phyloP scores from a whole-genome alignment of 345 rosid species.

The Sonneratia caseolaris region DNA sequence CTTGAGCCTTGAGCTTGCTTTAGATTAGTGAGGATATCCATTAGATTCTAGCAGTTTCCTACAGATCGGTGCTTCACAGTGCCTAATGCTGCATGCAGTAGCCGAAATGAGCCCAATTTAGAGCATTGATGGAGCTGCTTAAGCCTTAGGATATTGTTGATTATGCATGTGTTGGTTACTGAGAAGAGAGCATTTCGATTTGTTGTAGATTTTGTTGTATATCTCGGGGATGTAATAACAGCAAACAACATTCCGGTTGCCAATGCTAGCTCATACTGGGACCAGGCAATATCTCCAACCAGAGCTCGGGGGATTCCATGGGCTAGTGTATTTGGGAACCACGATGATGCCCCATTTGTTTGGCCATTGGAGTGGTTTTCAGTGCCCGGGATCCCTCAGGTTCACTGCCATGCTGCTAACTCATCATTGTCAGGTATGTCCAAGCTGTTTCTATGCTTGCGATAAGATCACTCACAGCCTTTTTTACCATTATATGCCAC shows the following conservation, averaged over 20 bases:
- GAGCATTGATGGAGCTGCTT: background rate
- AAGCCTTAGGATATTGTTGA: background rate
- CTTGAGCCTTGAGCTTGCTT: background rate
- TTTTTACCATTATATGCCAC: background rate
- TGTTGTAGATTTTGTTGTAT: slow-evolving; percentile 65
- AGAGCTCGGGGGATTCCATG: slow-evolving; percentile 59
- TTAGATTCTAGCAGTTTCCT: background rate
- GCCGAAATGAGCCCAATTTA: background rate
- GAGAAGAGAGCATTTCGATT: background rate
- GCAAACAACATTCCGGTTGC: slow-evolving; percentile 63
- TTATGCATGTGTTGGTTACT: background rate
- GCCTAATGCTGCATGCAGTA: background rate
- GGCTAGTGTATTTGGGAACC: slow-evolving; percentile 78
- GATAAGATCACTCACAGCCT: background rate
- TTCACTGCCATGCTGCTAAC: slow-evolving; percentile 34
- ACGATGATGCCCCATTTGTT: slow-evolving; percentile 65
- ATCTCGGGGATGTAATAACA: slow-evolving; percentile 82
- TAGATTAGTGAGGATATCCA: background rate
- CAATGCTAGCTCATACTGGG: slow-evolving; percentile 80
- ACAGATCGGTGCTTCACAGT: background rate
- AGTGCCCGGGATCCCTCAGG: slow-evolving; percentile 52
- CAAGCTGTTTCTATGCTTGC: background rate
- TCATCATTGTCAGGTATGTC: slow-evolving; percentile 27
- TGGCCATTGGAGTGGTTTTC: slow-evolving; percentile 91
- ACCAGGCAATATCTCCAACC: slow-evolving; percentile 66